These are phyloP conservation scores for Ascocoryne sarcoides DNA, from an alignment of 2,329 filamentous ascomycete species.

Conservation along the genomic window DNA sequence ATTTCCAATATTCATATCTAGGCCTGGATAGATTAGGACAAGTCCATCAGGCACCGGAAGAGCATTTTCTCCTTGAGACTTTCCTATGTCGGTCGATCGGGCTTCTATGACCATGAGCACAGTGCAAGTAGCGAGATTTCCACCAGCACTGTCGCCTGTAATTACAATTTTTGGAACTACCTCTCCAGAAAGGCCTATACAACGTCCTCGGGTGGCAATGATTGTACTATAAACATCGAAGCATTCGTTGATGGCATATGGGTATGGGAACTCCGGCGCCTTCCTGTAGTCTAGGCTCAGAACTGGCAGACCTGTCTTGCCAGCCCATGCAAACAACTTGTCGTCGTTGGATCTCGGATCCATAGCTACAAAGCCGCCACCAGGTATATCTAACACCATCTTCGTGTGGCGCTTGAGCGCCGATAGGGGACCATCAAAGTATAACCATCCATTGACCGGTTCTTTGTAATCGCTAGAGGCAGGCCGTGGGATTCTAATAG, in stretches of 20 bases:
- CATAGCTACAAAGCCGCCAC: slow-evolving; percentile 96
- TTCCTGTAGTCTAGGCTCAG: slow-evolving; percentile 88
- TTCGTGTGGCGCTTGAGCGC: slow-evolving; percentile 68
- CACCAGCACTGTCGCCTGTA: slow-evolving; percentile 74
- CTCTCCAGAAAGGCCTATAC: slow-evolving; percentile 63
- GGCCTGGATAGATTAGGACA: slow-evolving; percentile 76
- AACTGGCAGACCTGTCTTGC: slow-evolving; percentile 78
- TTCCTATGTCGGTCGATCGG: slow-evolving; percentile 45
- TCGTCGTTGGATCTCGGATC: slow-evolving; percentile 90
- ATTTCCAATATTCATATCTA: slow-evolving; percentile 96
- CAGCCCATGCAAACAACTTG: slow-evolving; percentile 86
- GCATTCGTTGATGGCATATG: slow-evolving; percentile 78
- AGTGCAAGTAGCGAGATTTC: slow-evolving; percentile 71
- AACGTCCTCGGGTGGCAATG: slow-evolving; percentile 61
- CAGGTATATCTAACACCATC: slow-evolving; percentile 81
- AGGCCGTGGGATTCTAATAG: slow-evolving; percentile 77
- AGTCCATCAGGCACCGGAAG: slow-evolving; percentile 72
- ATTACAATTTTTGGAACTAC: slow-evolving; percentile 60
- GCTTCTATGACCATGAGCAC: slow-evolving; percentile 85
- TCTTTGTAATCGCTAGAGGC: slow-evolving; percentile 72
- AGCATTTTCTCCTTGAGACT: slow-evolving; percentile 46
- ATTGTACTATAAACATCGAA: slow-evolving; percentile 77
- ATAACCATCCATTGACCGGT: slow-evolving; percentile 79
- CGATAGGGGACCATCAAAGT: slow-evolving; percentile 80
- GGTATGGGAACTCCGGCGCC: slow-evolving; percentile 76